These are phyloP conservation scores for Ustilago esculenta DNA, from an alignment of 1,284 basidiomycete genomes.

Conservation along the genomic window DNA sequence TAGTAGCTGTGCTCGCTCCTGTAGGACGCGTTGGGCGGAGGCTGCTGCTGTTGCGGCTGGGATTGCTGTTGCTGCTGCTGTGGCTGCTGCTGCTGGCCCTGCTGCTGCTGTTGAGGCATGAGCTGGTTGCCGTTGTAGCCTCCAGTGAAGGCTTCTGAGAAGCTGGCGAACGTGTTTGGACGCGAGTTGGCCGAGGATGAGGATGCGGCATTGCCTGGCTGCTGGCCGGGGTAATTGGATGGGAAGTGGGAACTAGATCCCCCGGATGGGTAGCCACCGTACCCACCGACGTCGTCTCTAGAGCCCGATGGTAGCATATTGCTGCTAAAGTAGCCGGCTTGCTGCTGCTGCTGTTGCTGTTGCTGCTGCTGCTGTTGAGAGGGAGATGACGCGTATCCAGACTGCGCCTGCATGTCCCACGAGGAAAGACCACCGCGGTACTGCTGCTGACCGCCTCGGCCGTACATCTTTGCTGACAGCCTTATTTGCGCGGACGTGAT, in stretches of 20 bases:
- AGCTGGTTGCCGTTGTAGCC: slow-evolving; percentile 39
- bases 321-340: slow-evolving; percentile 27
- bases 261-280: slow-evolving; percentile 30
- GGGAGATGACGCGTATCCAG: slow-evolving; percentile 29
- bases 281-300: slow-evolving; percentile 31
- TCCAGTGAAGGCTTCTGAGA: slow-evolving; percentile 35
- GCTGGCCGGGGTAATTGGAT: slow-evolving; percentile 26
- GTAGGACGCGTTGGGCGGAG: slow-evolving; percentile 36
- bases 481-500: no score
- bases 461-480: slow-evolving; percentile 34
- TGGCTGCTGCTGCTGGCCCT: slow-evolving; percentile 12
- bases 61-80: slow-evolving; percentile 13
- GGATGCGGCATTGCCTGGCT: slow-evolving; percentile 22
- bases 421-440: slow-evolving; percentile 40
- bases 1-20: slow-evolving; percentile 41
- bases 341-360: slow-evolving; percentile 29
- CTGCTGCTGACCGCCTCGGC: slow-evolving; percentile 41
- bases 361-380: slow-evolving; percentile 41
- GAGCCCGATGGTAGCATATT: slow-evolving; percentile 39
- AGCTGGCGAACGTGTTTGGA: slow-evolving; percentile 43
- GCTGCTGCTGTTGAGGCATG: slow-evolving; percentile 28
- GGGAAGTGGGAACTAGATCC: slow-evolving; percentile 40
- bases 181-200: slow-evolving; percentile 32
- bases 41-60: slow-evolving; percentile 21
- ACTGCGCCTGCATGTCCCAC: slow-evolving; percentile 40